phyloP scores from a whole-genome alignment of 345 rosid species.

The Sonneratia caseolaris region DNA sequence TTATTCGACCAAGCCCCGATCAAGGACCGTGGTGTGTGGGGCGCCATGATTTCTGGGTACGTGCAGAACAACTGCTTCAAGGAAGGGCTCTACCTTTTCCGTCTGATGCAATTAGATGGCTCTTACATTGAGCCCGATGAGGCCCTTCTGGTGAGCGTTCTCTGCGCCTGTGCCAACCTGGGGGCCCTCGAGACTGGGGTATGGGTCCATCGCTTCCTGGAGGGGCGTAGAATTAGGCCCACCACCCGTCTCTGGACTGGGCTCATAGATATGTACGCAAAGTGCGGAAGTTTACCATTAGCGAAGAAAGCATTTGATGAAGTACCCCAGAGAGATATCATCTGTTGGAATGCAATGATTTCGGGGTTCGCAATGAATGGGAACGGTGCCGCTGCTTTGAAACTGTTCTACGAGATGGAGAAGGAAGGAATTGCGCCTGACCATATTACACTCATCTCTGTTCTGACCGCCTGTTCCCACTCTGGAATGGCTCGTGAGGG shows the following conservation, averaged over 20 bases:
- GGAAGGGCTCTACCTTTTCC: constrained; percentile 36
- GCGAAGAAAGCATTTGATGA: constrained; percentile 13
- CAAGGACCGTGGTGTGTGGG: constrained; percentile 41
- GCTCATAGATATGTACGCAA: constrained; percentile 19
- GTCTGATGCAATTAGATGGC: constrained; percentile 13
- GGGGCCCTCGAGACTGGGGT: constrained; percentile 15
- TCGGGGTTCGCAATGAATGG: constrained; percentile 16
- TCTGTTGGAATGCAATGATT: constrained; percentile 17
- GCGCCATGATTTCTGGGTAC: constrained; percentile 47
- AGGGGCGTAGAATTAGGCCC: neutral
- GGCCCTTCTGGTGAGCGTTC: constrained; percentile 14
- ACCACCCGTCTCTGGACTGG: constrained; percentile 12
- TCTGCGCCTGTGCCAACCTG: constrained; percentile 16
- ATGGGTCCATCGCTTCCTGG: constrained; percentile 11
- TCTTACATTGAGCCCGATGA: constrained; percentile 15
- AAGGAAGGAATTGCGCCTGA: constrained; percentile 9
- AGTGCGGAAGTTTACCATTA: constrained; percentile 12
- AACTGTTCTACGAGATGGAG: constrained; percentile 14
- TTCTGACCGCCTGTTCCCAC: constrained; percentile 13
- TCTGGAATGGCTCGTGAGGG: constrained; percentile 14
- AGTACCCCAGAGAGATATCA: constrained; percentile 9
- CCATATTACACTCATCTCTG: constrained; percentile 12
- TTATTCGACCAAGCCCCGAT: constrained; percentile 30
- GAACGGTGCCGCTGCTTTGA: constrained; percentile 12
- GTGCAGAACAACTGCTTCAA: constrained; percentile 36